Conservation (phyloP, 495 filamentous ascomycete genomes). For the Chaetomium cochliodes region DNA sequence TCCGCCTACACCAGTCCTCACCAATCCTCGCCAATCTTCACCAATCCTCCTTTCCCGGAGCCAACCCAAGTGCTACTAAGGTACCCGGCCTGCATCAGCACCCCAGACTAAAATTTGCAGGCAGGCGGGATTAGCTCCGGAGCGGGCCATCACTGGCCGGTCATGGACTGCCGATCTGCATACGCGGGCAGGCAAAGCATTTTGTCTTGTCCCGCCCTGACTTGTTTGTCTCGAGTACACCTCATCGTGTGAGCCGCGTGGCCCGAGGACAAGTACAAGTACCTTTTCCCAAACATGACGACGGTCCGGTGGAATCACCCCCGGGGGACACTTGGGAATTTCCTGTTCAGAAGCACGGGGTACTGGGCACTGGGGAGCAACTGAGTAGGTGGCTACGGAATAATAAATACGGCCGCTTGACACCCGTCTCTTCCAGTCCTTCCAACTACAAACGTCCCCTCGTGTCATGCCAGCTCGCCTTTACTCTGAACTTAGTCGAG, state of each 20-base stretch:
- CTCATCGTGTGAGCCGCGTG: neutral
- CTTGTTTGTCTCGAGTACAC: slow-evolving; percentile 1
- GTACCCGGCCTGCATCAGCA: neutral
- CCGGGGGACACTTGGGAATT: neutral
- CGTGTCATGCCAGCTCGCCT: neutral
- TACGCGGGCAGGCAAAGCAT: neutral
- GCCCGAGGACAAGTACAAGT: slow-evolving; percentile 13
- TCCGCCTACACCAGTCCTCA: neutral
- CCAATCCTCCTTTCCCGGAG: neutral
- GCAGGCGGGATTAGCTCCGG: slow-evolving; percentile 1
- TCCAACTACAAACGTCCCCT: neutral
- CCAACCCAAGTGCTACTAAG: neutral
- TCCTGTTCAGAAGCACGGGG: neutral
- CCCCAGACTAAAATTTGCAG: slow-evolving; percentile 1
- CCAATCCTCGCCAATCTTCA: too few relatives aligned
- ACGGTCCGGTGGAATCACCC: neutral
- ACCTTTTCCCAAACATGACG: slow-evolving; percentile 4
- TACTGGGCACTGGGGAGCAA: too few relatives aligned
- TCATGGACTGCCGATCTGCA: slow-evolving; percentile 10
- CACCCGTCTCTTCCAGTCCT: neutral
- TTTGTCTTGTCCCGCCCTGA: neutral
- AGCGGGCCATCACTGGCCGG: neutral
- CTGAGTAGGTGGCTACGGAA: neutral
- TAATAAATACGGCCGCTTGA: neutral
- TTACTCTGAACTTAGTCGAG: neutral